Base-by-base conservation (phyloP, 228 moss, liverwort and hornwort genomes). In the Sphagnum magellanicum region DNA sequence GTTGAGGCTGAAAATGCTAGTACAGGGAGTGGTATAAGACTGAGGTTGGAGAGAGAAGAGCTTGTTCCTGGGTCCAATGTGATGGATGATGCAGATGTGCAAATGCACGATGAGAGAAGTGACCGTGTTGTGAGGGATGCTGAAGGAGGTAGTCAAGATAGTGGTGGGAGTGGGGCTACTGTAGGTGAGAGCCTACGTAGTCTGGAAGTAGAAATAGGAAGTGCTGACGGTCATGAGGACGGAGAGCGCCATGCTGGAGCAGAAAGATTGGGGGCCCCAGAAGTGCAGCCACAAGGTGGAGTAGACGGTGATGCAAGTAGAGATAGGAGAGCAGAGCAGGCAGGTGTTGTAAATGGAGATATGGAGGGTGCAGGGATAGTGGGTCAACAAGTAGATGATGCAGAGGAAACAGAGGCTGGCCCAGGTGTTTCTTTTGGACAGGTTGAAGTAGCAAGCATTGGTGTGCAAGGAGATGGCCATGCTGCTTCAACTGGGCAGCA, bases 111-210 rank as follows among this genome's bases (percentile, higher is more conserved):
- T 77, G 90, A 93, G 67, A 89, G 93, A 79, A 91, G 61, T 71
- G 98, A 85, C 72, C 80, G 77, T 50, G 85, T 67, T 10, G 68
- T 66, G 50, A 74, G 85, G 65, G 93, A 93, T 70, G 66, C 74
- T 10, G 97, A 98, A 72, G 91, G 76, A 9, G 94, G 90, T 60
- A 98, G 98, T 11, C 98, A 98, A 82, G 93, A 98, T 64, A 98
- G 98, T 75, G 98, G 87, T 53, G 97, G 90, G 48, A 97, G 97
- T 77, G 93, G 93, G 50, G 98, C 93, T 63, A 98, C 98, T 60
- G 91, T 91, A 59, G 98, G 98, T 69, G 98, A 93, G 78, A 98
- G 98, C 65, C 93, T 98, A 50, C 91, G 98, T 4, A 98, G 98
- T 76, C 71, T 93, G 71, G 98, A 98, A 78, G 98, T 98, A 64